Conservation (phyloP, 441 rosid species). For the Croton laevigatus region DNA sequence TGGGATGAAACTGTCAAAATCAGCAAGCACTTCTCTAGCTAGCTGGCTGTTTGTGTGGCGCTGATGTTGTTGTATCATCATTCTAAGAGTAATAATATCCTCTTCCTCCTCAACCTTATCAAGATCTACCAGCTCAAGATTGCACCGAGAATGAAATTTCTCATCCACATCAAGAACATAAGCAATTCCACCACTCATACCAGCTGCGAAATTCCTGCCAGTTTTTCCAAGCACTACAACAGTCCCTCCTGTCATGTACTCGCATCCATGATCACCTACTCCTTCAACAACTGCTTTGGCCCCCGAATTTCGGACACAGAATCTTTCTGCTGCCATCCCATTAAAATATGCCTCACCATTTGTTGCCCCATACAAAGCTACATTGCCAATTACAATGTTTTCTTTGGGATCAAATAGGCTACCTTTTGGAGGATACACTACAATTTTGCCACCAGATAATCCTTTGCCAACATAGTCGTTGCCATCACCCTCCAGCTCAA, state of each 20-base stretch:
- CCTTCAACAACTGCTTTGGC: conserved; percentile 99
- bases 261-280: conserved; percentile 99
- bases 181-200: conserved; percentile 99
- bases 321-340: conserved; percentile 99
- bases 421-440: conserved; percentile 91
- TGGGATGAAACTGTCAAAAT: conserved; percentile 73
- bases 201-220: conserved; percentile 99
- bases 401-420: conserved; percentile 98
- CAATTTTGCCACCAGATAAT: conserved; percentile 94
- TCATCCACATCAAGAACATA: conserved; percentile 90
- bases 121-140: conserved; percentile 90
- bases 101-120: conserved; percentile 95
- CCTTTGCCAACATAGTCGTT: conserved; percentile 99
- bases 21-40: conserved; percentile 82
- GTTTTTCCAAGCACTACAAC: conserved; percentile 98
- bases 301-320: conserved; percentile 99
- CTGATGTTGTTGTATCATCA: conserved; percentile 99
- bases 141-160: conserved; percentile 82
- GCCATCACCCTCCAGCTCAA: conserved; percentile 98
- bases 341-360: conserved; percentile 94
- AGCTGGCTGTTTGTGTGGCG: conserved; percentile 90
- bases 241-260: conserved; percentile 99
- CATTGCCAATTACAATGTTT: conserved; percentile 97
- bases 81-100: conserved; percentile 76
- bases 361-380: conserved; percentile 97